Evolutionary conservation across 805 yeast genomes (phyloP).

Genomic region (Nematodospora valgi): DNA sequence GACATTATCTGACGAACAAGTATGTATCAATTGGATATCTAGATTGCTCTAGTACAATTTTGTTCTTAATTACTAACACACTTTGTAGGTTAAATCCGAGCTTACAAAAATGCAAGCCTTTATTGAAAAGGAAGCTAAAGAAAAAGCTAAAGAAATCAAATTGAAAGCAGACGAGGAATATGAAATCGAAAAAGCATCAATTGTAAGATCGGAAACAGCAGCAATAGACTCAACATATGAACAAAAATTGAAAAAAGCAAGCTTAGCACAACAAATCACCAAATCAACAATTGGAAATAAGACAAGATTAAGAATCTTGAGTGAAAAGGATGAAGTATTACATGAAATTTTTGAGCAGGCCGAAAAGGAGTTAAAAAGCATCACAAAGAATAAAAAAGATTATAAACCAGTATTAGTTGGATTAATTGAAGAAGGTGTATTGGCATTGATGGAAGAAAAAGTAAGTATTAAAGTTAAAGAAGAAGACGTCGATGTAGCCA

Average conservation of each 20-base stretch:
- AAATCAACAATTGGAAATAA: constrained; percentile 95
- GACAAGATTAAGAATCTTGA: constrained; percentile 85
- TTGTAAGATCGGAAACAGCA: constrained; percentile 89
- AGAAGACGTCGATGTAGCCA: constrained; percentile 56
- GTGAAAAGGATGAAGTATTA: constrained; percentile 76
- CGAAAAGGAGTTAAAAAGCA: constrained; percentile 53
- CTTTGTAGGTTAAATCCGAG: constrained; percentile 79
- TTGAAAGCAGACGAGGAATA: constrained; percentile 98
- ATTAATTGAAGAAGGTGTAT: constrained; percentile 72
- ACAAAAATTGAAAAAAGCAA: constrained; percentile 82
- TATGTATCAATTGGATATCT: constrained; percentile 3
- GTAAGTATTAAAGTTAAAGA: constrained; percentile 67
- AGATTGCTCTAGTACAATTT: not conserved
- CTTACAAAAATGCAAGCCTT: constrained; percentile 97
- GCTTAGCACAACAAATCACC: constrained; percentile 90
- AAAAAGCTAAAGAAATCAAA: constrained; percentile 93
- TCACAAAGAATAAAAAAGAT: constrained; percentile 51
- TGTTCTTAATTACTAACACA: not conserved
- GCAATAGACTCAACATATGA: constrained; percentile 80
- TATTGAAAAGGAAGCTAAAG: constrained; percentile 98
- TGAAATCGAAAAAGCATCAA: constrained; percentile 93
- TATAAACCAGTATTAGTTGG: constrained; percentile 72
- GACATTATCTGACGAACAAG: constrained; percentile 14
- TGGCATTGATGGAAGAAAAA: constrained; percentile 67
- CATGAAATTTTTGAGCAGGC: constrained; percentile 72